A percentile compares a stretch with the other conserved stretches of the same genome.
These are phyloP conservation scores for Mycothermus thermophilus DNA, from an alignment of 495 filamentous ascomycete genomes.

Conservation along the genomic window DNA sequence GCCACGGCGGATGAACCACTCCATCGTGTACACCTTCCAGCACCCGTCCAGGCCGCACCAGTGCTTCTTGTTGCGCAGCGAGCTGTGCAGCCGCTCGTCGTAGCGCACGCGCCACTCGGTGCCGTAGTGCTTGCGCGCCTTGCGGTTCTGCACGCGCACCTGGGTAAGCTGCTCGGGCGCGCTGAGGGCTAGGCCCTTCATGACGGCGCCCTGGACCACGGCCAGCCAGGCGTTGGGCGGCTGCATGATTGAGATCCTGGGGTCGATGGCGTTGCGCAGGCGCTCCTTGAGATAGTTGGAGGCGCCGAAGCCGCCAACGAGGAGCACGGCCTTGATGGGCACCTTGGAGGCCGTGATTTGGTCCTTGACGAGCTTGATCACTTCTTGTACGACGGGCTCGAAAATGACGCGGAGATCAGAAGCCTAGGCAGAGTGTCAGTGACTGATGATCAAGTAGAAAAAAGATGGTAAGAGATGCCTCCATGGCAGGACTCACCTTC, in stretches of 20 bases:
- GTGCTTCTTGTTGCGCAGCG: slow-evolving; percentile 12
- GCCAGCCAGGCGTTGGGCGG: slow-evolving; percentile 46
- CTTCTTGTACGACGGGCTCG: slow-evolving; percentile 42
- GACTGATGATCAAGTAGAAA: slow-evolving; percentile 8
- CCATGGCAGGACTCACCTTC: slow-evolving; percentile 9
- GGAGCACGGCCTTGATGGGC: slow-evolving; percentile 42
- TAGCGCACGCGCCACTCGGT: slow-evolving; percentile 16
- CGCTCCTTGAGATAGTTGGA: slow-evolving; percentile 50
- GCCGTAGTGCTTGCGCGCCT: slow-evolving; percentile 40
- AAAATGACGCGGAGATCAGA: slow-evolving; percentile 38
- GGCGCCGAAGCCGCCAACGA: slow-evolving; percentile 60
- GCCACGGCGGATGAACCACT: slow-evolving; percentile 21
- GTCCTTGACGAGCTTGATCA: slow-evolving; percentile 44
- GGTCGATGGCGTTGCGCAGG: slow-evolving; percentile 26
- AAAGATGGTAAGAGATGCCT: neutral
- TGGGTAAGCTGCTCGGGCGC: slow-evolving; percentile 23
- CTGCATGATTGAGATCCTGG: slow-evolving; percentile 40
- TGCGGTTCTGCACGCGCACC: slow-evolving; percentile 31
- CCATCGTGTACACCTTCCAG: slow-evolving; percentile 17
- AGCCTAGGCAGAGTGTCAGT: slow-evolving; percentile 8
- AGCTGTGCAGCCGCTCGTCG: slow-evolving; percentile 18
- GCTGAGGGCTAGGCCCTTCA: slow-evolving; percentile 29
- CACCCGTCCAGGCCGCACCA: slow-evolving; percentile 15
- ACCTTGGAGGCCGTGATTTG: slow-evolving; percentile 37
- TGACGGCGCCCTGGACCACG: slow-evolving; percentile 30